phyloP scores from a whole-genome alignment of 2,329 filamentous ascomycete species.

The Metarhizium sp. region DNA sequence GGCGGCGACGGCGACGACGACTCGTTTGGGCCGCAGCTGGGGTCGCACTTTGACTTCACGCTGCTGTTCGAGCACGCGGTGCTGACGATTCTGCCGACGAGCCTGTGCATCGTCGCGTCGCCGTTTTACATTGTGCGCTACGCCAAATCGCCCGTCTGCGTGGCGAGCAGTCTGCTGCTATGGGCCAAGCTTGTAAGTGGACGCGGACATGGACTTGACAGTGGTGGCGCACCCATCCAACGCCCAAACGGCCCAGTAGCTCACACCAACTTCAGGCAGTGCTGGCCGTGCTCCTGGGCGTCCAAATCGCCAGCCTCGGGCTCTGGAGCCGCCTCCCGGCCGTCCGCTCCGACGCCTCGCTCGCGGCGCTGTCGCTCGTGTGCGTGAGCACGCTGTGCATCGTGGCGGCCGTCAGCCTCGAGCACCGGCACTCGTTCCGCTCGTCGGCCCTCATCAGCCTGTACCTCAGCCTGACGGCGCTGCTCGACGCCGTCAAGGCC shows the following conservation, averaged over 20 bases:
- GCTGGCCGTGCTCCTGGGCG: constrained; percentile 13
- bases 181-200: constrained; percentile 13
- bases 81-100: constrained; percentile 8
- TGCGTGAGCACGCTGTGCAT: constrained; percentile 15
- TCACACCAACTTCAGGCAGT: constrained; percentile 8
- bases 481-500: constrained; percentile 29
- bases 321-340: constrained; percentile 3
- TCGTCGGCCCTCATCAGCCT: constrained; percentile 30
- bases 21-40: constrained; percentile 6
- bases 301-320: constrained; percentile 20
- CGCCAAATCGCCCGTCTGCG: constrained; percentile 3
- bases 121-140: constrained; percentile 5
- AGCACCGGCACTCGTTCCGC: constrained; percentile 24
- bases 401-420: constrained; percentile 17
- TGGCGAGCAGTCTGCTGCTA: constrained; percentile 5
- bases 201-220: not conserved
- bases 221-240: no score
- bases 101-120: constrained; percentile 4
- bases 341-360: constrained; percentile 13
- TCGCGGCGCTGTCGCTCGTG: constrained; percentile 18
- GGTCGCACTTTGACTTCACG: constrained; percentile 13
- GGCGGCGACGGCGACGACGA: not conserved
- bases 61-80: constrained; percentile 12
- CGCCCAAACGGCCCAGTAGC: no score
- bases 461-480: constrained; percentile 28